phyloP scores from a whole-genome alignment of 768 basidiomycete genomes.

The Leccinum longicurvipes region DNA sequence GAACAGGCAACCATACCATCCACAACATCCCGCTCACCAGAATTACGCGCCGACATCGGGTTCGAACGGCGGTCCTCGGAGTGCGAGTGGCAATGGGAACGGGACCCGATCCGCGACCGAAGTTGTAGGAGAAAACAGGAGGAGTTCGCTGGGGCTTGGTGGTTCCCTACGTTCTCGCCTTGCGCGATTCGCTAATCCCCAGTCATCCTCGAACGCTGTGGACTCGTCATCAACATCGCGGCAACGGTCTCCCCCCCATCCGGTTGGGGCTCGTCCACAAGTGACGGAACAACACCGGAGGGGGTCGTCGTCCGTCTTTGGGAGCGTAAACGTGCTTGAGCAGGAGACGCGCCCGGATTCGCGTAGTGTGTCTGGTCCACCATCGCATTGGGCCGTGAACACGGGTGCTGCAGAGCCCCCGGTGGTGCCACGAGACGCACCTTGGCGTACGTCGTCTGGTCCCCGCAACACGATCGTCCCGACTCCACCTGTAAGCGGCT shows the following conservation, averaged over 20 bases:
- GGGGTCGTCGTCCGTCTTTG: constrained; percentile 6
- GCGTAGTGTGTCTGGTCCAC: neutral
- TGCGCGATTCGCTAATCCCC: constrained; percentile 21
- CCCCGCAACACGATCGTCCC: constrained; percentile 9
- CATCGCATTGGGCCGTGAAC: constrained; percentile 13
- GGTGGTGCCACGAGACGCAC: constrained; percentile 12
- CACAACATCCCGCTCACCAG: constrained; percentile 4
- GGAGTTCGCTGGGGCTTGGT: constrained; percentile 20
- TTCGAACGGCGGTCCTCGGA: constrained; percentile 4
- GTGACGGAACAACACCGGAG: constrained; percentile 13
- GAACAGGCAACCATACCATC: constrained; percentile 10
- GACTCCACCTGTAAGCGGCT: neutral
- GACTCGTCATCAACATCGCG: constrained; percentile 10
- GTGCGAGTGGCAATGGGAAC: constrained; percentile 1
- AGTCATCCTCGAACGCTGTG: constrained; percentile 9
- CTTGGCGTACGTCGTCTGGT: constrained; percentile 24
- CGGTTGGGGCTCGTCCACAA: constrained; percentile 25
- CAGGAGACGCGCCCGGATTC: constrained; percentile 9
- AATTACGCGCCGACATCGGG: neutral
- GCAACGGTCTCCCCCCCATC: constrained; percentile 25
- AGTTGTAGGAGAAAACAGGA: constrained; percentile 13
- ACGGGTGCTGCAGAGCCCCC: neutral
- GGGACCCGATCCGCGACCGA: constrained; percentile 11
- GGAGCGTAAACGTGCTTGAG: constrained; percentile 2
- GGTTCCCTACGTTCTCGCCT: constrained; percentile 27